A percentile compares a stretch with the other conserved stretches of the same genome.
Conservation (phyloP, 139 green algal species). For the Tetratostichococcus sp. region DNA sequence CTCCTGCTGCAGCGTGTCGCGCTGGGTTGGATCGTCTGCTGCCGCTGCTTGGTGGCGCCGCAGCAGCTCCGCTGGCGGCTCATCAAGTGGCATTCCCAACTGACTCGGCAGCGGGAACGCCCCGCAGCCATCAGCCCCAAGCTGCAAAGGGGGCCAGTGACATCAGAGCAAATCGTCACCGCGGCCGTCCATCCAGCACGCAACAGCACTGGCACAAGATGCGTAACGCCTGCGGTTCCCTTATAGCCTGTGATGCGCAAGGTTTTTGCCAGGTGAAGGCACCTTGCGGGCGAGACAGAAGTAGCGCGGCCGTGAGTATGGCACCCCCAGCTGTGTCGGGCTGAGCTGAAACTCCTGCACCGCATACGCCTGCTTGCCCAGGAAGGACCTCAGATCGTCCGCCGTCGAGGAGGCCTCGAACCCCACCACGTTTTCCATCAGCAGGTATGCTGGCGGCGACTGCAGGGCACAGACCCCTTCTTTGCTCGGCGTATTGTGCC, state of each 20-base stretch:
- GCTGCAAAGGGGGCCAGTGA: background rate
- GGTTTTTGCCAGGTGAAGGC: too few relatives aligned
- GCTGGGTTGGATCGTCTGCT: background rate
- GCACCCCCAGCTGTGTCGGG: constrained; percentile 63
- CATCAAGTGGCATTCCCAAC: background rate
- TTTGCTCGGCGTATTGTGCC: too few relatives aligned
- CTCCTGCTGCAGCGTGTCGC: background rate
- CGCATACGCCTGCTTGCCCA: constrained; percentile 22
- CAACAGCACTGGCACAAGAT: too few relatives aligned
- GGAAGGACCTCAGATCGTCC: constrained; percentile 11
- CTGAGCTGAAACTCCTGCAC: constrained; percentile 64
- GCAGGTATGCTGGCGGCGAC: constrained; percentile 40
- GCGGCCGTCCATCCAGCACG: too few relatives aligned
- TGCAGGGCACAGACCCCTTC: background rate
- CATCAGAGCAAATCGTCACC: too few relatives aligned
- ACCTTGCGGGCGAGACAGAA: constrained; percentile 55
- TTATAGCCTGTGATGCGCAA: too few relatives aligned
- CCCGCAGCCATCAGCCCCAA: background rate
- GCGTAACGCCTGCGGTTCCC: too few relatives aligned
- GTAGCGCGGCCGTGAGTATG: constrained; percentile 71
- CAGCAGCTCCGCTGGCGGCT: background rate
- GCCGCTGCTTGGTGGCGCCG: background rate
- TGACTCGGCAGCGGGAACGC: background rate
- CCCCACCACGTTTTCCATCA: constrained; percentile 81
- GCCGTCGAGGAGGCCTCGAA: constrained; percentile 60